phyloP scores from a whole-genome alignment of 352 stramenopile species.

The Phytophthora kernoviae region DNA sequence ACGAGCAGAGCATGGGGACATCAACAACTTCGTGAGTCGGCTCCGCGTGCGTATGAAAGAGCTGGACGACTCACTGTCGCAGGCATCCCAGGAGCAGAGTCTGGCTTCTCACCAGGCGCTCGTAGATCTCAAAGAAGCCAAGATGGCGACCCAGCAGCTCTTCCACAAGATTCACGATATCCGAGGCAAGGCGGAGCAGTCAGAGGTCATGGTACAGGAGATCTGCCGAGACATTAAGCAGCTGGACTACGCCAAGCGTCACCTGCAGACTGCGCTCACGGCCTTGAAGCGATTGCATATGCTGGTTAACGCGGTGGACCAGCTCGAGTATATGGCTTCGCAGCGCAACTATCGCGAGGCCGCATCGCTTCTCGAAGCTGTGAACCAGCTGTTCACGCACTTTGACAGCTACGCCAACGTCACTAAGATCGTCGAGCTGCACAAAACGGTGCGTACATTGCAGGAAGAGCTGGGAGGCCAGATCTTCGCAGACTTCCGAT shows the following conservation, averaged over 20 bases:
- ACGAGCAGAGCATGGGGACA: conserved; percentile 81
- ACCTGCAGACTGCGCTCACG: conserved; percentile 95
- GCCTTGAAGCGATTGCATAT: conserved; percentile 98
- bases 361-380: conserved; percentile 96
- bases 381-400: conserved; percentile 95
- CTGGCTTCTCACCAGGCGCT: conserved; percentile 78
- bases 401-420: conserved; percentile 96
- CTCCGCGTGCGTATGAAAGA: conserved; percentile 80
- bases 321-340: conserved; percentile 83
- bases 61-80: conserved; percentile 80
- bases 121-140: conserved; percentile 83
- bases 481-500: conserved; percentile 92
- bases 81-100: conserved; percentile 81
- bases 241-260: conserved; percentile 97
- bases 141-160: conserved; percentile 87
- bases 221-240: conserved; percentile 99
- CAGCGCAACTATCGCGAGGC: conserved; percentile 94
- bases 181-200: conserved; percentile 93
- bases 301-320: conserved; percentile 97
- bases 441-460: conserved; percentile 90
- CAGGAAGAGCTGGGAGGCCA: conserved; percentile 88
- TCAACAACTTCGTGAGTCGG: conserved; percentile 86
- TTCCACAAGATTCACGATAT: conserved; percentile 94
- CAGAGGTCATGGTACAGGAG: conserved; percentile 96
- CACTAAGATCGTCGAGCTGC: conserved; percentile 93